phyloP scores from a whole-genome alignment of 2,329 filamentous ascomycete genomes.

The Myriosclerotinia duriaeana region DNA sequence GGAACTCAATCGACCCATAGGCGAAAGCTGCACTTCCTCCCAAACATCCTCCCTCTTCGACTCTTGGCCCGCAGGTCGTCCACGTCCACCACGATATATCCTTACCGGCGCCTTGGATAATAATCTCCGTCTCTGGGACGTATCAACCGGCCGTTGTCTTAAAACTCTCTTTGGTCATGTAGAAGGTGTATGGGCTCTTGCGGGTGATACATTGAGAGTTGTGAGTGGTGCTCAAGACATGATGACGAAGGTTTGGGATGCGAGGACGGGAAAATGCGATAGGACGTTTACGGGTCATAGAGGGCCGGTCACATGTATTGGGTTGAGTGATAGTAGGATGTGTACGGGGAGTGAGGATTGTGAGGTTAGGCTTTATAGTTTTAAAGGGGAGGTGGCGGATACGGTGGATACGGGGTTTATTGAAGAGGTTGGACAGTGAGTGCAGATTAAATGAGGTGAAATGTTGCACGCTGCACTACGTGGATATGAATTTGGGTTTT shows the following conservation, averaged over 20 bases:
- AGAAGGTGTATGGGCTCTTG: constrained; percentile 92
- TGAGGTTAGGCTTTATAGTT: constrained; percentile 82
- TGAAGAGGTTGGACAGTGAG: background rate
- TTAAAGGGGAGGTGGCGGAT: constrained; percentile 43
- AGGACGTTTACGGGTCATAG: constrained; percentile 88
- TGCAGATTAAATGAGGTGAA: too few species aligned
- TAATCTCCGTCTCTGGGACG: constrained; percentile 91
- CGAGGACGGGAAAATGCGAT: constrained; percentile 85
- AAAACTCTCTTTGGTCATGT: constrained; percentile 96
- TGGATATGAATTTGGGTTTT: background rate
- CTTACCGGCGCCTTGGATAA: constrained; percentile 88
- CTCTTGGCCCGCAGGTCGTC: constrained; percentile 65
- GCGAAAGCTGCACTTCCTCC: constrained; percentile 16
- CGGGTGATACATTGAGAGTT: constrained; percentile 82
- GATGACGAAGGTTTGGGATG: constrained; percentile 96
- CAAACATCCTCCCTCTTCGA: constrained; percentile 32
- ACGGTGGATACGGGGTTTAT: background rate
- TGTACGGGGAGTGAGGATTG: constrained; percentile 92
- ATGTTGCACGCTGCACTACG: background rate
- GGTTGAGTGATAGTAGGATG: constrained; percentile 83
- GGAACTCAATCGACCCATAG: constrained; percentile 13
- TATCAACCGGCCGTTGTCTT: constrained; percentile 74
- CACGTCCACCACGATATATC: constrained; percentile 84
- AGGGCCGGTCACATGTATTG: constrained; percentile 90
- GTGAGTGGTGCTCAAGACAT: constrained; percentile 90